These are phyloP conservation scores for Melanogaster broomeanus DNA, from an alignment of 768 basidiomycete genomes.

Conservation along the genomic window DNA sequence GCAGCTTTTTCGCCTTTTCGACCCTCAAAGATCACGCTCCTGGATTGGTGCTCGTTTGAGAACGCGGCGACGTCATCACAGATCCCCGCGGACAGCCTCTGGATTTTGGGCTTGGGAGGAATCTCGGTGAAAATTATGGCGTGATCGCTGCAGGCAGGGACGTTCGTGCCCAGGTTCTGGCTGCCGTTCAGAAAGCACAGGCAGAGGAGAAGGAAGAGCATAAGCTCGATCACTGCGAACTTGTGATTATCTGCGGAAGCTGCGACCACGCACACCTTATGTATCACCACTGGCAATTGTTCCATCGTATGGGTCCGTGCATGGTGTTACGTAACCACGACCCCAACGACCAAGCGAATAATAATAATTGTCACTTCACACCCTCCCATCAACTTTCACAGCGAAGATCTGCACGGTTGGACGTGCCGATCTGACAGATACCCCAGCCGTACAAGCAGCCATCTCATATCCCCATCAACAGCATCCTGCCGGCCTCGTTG, in stretches of 20 bases:
- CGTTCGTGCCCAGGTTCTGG: conserved; percentile 67
- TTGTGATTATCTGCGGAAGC: not conserved
- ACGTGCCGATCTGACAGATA: too few species aligned
- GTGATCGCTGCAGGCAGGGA: conserved; percentile 81
- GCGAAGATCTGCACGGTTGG: too few species aligned
- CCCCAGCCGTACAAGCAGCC: too few species aligned
- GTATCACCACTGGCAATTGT: not conserved
- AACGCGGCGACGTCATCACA: conserved; percentile 87
- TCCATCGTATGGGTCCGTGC: too few species aligned
- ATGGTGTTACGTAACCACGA: too few species aligned
- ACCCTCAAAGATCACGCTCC: conserved; percentile 81
- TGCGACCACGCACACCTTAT: not conserved
- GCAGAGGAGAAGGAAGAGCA: conserved; percentile 25
- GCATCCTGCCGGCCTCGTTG: too few species aligned
- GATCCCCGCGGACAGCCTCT: conserved; percentile 79
- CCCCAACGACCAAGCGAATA: too few species aligned
- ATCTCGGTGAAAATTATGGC: conserved; percentile 84
- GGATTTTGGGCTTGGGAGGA: conserved; percentile 85
- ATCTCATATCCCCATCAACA: too few species aligned
- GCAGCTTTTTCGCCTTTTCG: too few species aligned
- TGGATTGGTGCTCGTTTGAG: conserved; percentile 80
- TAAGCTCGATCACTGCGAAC: not conserved
- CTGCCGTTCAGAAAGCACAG: conserved; percentile 67
- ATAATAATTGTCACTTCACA: too few species aligned
- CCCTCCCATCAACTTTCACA: too few species aligned